A percentile compares a stretch with the other conserved stretches of the same genome.
Evolutionary conservation across 306 rosid genomes (phyloP).

Genomic region (Glycine soja): DNA sequence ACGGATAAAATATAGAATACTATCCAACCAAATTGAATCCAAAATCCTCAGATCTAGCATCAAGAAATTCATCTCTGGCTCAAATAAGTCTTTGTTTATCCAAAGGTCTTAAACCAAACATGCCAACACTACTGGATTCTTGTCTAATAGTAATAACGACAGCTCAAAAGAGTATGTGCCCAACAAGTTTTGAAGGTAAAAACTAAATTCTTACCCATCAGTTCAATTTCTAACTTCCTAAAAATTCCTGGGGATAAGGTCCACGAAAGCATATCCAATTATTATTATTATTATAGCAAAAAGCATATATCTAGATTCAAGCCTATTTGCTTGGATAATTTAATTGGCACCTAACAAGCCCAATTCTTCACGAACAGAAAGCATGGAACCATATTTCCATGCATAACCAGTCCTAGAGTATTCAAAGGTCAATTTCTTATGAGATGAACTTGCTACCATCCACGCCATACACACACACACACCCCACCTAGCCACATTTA

Average conservation of each 20-base stretch:
- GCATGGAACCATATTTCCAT: neutral
- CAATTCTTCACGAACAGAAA: neutral
- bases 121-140: neutral
- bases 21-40: constrained; percentile 15
- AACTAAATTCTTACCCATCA: constrained; percentile 32
- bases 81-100: neutral
- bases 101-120: constrained; percentile 7
- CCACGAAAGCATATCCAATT: neutral
- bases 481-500: neutral
- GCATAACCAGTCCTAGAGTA: neutral
- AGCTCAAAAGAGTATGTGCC: neutral
- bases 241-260: constrained; percentile 3
- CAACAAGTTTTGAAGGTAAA: constrained; percentile 27
- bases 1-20: neutral
- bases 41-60: neutral
- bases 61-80: neutral
- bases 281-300: constrained; percentile 17
- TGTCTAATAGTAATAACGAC: constrained; percentile 7
- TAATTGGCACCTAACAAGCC: constrained; percentile 5
- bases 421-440: neutral
- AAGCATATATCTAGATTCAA: neutral
- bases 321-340: neutral
- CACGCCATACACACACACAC: neutral
- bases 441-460: constrained; percentile 10
- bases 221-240: neutral